Percentiles rank a stretch among this genome's conserved stretches.
Conservation (phyloP, 495 filamentous ascomycete species). For the Thozetella sp. region DNA sequence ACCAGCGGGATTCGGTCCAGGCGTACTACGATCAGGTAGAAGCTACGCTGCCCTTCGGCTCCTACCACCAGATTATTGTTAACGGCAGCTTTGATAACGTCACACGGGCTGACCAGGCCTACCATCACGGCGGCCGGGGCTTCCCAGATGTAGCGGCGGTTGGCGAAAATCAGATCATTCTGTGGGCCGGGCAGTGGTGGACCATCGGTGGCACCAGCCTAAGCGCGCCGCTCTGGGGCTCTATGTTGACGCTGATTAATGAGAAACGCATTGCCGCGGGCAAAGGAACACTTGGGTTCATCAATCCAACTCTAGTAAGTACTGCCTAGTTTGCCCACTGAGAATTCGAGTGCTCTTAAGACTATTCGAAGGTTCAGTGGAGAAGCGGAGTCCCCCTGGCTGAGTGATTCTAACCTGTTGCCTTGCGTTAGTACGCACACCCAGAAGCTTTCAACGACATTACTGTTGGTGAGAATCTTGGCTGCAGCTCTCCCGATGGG, state of each 20-base stretch:
- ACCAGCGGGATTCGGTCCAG: constrained; percentile 54
- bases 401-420: too few relatives aligned
- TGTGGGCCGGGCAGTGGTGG: constrained; percentile 30
- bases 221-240: constrained; percentile 51
- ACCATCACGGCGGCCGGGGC: constrained; percentile 58
- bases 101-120: constrained; percentile 27
- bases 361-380: too few relatives aligned
- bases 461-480: constrained; percentile 53
- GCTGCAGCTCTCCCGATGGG: constrained; percentile 56
- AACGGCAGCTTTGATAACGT: constrained; percentile 34
- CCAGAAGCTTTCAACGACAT: constrained; percentile 61
- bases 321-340: constrained; percentile 45
- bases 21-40: constrained; percentile 51
- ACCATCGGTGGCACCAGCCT: constrained; percentile 54
- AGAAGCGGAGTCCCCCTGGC: too few relatives aligned
- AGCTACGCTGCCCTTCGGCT: constrained; percentile 9
- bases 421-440: too few relatives aligned
- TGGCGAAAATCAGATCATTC: constrained; percentile 53
- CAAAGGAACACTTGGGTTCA: constrained; percentile 49
- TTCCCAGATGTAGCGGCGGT: constrained; percentile 64
- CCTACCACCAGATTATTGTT: constrained; percentile 13
- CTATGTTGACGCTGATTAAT: constrained; percentile 60
- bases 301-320: constrained; percentile 61
- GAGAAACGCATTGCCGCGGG: constrained; percentile 56
- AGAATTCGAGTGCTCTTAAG: too few relatives aligned